Percentiles rank a stretch among this genome's conserved stretches.
Conservation (phyloP, 2,329 filamentous ascomycete species). For the Curvularia verruculosa region DNA sequence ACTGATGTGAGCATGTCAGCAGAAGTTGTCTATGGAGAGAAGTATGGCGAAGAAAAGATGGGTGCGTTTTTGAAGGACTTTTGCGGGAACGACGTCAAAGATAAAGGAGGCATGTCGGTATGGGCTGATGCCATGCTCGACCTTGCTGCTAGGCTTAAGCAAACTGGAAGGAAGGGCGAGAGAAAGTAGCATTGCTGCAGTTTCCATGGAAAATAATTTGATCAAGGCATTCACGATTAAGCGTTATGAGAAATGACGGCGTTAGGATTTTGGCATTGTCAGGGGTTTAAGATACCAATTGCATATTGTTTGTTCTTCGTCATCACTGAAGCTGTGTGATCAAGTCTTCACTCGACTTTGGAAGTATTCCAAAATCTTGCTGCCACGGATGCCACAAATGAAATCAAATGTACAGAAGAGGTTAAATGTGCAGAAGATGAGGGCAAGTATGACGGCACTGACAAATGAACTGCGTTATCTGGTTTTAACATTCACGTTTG, state of each 20-base stretch:
- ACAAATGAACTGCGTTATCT: slow-evolving; percentile 59
- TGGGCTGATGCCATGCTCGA: slow-evolving; percentile 55
- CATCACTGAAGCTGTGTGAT: too few species aligned
- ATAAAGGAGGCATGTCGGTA: slow-evolving; percentile 39
- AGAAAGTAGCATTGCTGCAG: slow-evolving; percentile 24
- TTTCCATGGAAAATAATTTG: background rate
- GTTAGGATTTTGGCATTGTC: background rate
- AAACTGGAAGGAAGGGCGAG: slow-evolving; percentile 54
- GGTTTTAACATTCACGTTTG: slow-evolving; percentile 65
- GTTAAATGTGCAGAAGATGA: slow-evolving; percentile 60
- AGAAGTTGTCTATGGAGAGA: slow-evolving; percentile 75
- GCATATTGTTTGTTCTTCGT: background rate
- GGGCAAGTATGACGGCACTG: slow-evolving; percentile 59
- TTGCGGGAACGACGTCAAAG: slow-evolving; percentile 48
- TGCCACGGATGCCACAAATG: slow-evolving; percentile 38
- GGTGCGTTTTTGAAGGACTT: slow-evolving; percentile 69
- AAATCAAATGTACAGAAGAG: slow-evolving; percentile 61
- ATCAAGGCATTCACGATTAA: slow-evolving; percentile 9
- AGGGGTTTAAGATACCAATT: background rate
- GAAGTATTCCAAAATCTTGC: background rate
- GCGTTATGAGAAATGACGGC: slow-evolving; percentile 24
- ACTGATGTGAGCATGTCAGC: slow-evolving; percentile 64
- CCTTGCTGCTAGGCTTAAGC: slow-evolving; percentile 52
- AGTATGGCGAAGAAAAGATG: slow-evolving; percentile 77
- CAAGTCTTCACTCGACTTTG: background rate